A percentile compares a stretch with the other conserved stretches of the same genome.
Conservation (phyloP, 805 yeast genomes). For the Candida boidinii region DNA sequence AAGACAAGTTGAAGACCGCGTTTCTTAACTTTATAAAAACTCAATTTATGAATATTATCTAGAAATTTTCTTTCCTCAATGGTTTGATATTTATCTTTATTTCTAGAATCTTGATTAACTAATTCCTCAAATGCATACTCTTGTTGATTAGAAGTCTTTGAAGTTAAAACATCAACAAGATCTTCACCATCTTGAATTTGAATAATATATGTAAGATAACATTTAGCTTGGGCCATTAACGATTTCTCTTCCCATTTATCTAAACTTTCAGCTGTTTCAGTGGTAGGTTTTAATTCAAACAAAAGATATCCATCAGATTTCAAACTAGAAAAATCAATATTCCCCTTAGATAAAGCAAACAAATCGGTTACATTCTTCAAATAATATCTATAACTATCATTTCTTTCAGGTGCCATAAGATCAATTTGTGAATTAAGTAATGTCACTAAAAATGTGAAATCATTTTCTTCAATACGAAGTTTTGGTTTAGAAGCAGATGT, state of each 20-base stretch:
- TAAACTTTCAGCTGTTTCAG: constrained; percentile 28
- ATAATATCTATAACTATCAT: constrained; percentile 31
- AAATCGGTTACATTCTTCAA: neutral
- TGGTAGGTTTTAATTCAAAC: constrained; percentile 14
- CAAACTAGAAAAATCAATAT: too few species aligned
- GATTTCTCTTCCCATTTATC: constrained; percentile 44
- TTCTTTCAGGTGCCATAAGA: constrained; percentile 33
- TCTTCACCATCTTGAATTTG: constrained; percentile 78
- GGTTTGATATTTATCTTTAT: constrained; percentile 14
- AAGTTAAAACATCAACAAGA: constrained; percentile 38
- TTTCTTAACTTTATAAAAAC: constrained; percentile 72
- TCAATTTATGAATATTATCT: constrained; percentile 27
- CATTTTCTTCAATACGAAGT: constrained; percentile 34
- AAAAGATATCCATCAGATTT: too few species aligned
- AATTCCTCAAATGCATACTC: constrained; percentile 57
- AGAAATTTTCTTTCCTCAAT: constrained; percentile 29
- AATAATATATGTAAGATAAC: constrained; percentile 74
- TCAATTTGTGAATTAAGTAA: constrained; percentile 34
- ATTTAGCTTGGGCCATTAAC: constrained; percentile 66
- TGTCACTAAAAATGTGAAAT: constrained; percentile 35
- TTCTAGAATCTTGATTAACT: constrained; percentile 36
- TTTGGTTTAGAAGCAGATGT: constrained; percentile 36
- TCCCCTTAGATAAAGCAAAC: too few species aligned
- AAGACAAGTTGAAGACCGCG: constrained; percentile 65
- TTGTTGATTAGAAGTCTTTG: constrained; percentile 59